phyloP scores from a whole-genome alignment of 106 monocot genomes.

The Chionographis japonica region DNA sequence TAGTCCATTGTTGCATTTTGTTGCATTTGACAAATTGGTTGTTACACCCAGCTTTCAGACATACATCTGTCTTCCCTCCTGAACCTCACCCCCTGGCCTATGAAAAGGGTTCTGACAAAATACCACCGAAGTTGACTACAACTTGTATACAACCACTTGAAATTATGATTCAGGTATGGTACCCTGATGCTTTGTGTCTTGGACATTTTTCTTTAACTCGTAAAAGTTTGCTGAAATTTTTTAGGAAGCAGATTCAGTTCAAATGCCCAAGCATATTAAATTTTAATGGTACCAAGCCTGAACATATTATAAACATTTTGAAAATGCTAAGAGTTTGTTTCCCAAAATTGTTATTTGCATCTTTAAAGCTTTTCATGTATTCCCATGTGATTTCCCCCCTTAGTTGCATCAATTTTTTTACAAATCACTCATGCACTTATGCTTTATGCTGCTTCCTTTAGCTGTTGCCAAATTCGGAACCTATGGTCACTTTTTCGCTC shows the following conservation, averaged over 20 bases:
- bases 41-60: conserved; percentile 56
- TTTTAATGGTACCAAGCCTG: too few relatives aligned
- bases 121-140: conserved; percentile 27
- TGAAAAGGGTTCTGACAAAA: conserved; percentile 37
- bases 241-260: too few relatives aligned
- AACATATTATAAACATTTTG: too few relatives aligned
- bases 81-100: conserved; percentile 78
- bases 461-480: neutral
- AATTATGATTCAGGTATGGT: conserved; percentile 87
- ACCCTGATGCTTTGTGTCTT: neutral
- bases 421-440: neutral
- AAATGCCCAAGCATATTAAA: too few relatives aligned
- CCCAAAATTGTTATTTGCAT: too few relatives aligned
- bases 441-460: neutral
- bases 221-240: too few relatives aligned
- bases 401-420: neutral
- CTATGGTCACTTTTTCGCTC: neutral
- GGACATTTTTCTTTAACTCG: neutral
- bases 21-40: neutral
- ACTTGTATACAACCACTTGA: conserved; percentile 75
- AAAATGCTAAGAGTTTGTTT: too few relatives aligned
- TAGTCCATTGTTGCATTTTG: neutral
- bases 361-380: too few relatives aligned
- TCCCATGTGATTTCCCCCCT: neutral
- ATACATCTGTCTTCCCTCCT: conserved; percentile 82